Evolutionary conservation across 768 basidiomycete species (phyloP), one percentile per base, ranked within the genome.

Genomic region (Filobasidium floriforme): DNA sequence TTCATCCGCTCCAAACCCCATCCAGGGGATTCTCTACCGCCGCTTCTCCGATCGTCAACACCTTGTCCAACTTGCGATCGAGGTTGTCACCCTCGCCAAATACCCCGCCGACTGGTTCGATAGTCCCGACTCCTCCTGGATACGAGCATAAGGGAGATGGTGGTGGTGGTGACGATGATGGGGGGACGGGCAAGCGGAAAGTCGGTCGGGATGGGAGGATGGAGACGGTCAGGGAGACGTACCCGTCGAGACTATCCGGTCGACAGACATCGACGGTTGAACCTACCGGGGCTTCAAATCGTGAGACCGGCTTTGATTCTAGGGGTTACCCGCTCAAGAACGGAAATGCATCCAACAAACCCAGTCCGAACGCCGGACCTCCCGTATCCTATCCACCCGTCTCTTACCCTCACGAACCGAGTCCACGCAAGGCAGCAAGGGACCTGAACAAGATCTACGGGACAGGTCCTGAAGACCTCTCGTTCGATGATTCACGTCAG

Each of bases 81-180:
- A 37, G 32, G 32, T 37, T 37, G 32, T 37, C 32, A 9, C 32
- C 32, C 32, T 37, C 32, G 32, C 32, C 32, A 37, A 37, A 14
- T 22, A 49, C 46, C 18, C 22, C 46, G 46, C 18, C 22, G 22
- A 22, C 22, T 5, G 46, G 46, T 14, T 52, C 63, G 37, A 41
- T 52, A 19, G 57, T 57, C 52, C 54, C 63, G 3, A 64, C 63
- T 22, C 63, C 63, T 19, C 41, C 57, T 7, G 57, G 44, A 52
- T 55, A 57, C 40, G 63, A 64, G 52, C 55, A 57, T 40, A 41
- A 64, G n/a, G n/a, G n/a, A 44, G 12, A 46, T 1, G 65, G 52
- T 1, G 70, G 65, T 0, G 41, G 59, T 7, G 61, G 63, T 57
- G 68, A 69, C n/a, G 66, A 67, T 28, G 68, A 71, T 62, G 60